Evolutionary conservation across 1,139 yeast species (phyloP).

Genomic region (Hyphopichia wangnamkhiaoensis): DNA sequence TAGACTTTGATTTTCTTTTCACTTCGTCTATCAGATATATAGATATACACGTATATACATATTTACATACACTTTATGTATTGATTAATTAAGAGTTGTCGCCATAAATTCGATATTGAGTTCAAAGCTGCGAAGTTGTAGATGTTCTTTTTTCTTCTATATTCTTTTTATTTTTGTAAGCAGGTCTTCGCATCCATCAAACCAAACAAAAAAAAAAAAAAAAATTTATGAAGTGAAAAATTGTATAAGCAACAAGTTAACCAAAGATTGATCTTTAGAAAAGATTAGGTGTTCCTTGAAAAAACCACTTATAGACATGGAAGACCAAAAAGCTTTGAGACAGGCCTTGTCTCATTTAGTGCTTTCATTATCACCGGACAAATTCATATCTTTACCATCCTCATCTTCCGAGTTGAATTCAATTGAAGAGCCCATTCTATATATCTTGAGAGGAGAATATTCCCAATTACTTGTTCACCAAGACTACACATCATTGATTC

Average conservation of each 20-base stretch:
- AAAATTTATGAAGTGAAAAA: neutral
- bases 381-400: slow-evolving; percentile 8
- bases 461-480: slow-evolving; percentile 19
- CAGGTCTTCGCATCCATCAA: slow-evolving; percentile 3
- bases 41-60: no score
- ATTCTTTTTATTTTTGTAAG: no score
- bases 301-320: slow-evolving; percentile 4
- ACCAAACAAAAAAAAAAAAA: slow-evolving; percentile 1
- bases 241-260: neutral
- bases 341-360: slow-evolving; percentile 25
- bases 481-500: slow-evolving; percentile 15
- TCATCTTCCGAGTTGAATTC: slow-evolving; percentile 11
- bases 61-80: no score
- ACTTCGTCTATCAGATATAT: neutral
- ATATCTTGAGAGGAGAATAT: slow-evolving; percentile 28
- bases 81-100: no score
- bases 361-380: slow-evolving; percentile 25
- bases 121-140: no score
- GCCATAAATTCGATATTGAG: no score
- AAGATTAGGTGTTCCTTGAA: neutral
- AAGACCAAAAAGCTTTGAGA: slow-evolving; percentile 12
- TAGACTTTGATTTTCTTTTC: neutral
- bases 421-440: slow-evolving; percentile 13
- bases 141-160: no score
- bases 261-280: no score